Evolutionary conservation across 2,329 filamentous ascomycete species (phyloP), one percentile per base, ranked within the genome.

Genomic region (Zymoseptoria ardabiliae): DNA sequence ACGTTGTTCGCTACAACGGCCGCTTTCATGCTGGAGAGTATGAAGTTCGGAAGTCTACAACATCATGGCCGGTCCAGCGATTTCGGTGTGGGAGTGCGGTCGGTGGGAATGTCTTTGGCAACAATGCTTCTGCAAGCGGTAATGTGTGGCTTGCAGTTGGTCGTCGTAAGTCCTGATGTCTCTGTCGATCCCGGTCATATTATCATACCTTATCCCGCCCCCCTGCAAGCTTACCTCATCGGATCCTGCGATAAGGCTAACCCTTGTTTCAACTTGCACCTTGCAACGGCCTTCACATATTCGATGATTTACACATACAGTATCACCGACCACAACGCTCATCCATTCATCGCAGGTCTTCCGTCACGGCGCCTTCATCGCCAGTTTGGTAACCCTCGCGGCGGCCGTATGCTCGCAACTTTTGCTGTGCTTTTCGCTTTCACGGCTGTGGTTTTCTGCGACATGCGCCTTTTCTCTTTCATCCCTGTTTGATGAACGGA

Each of bases 361-460:
- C 55, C 60, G 61, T 25, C 66, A 70, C 28, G 65, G 65, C 45
- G 58, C 68, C 3, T 63, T 71, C 49, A 58, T 61, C 13, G 64
- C 70, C 22, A 67, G 59, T 52, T 65, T 70, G 25, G 55, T 69
- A 17, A 67, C 67, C 8, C 58, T 72, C 4, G 59, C 63, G 22
- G 70, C 70, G 19, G 66, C 68, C 3, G 51, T 73, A n/a, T 60
- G 55, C 54, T 68, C 71, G 2, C 68, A 69, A 35, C 59, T 74
- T 20, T 57, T 70, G 13, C 49, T 65, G 13, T 61, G 54, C 21
- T 71, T 71, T 51, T 69, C 71, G 6, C 22, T 66, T 6, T 61
- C 64, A 45, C 63, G 71, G 20, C 50, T 70, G 20, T 74, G 71
- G 70, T 73, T 73, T 54, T 65, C 68, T 9, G 58, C 61, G 54